Evolutionary conservation across 75 land plant species (phyloP).

Genomic region (Pinus tabuliformis): DNA sequence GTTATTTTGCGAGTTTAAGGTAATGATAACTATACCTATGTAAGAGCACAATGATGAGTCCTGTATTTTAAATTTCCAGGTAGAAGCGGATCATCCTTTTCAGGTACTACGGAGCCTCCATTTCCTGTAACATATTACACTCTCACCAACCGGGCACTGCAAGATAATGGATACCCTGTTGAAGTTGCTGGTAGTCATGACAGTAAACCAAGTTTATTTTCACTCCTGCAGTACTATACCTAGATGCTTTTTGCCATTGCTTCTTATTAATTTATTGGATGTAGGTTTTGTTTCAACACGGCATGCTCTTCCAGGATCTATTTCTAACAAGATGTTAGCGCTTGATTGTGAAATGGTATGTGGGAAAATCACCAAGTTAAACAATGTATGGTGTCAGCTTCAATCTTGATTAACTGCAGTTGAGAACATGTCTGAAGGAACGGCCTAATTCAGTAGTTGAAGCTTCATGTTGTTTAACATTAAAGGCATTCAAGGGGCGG

Average conservation of each 20-base stretch:
- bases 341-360: conserved; percentile 94
- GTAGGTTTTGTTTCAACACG: conserved; percentile 67
- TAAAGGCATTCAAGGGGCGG: neutral
- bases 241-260: neutral
- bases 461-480: neutral
- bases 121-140: conserved; percentile 82
- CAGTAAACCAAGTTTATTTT: neutral
- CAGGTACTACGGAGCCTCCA: conserved; percentile 25
- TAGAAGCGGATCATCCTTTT: neutral
- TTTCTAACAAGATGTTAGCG: conserved; percentile 48
- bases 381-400: conserved; percentile 1
- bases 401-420: neutral
- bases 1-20: no score
- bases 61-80: neutral
- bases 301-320: conserved; percentile 47
- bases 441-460: neutral
- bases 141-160: conserved; percentile 61
- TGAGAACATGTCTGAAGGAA: neutral
- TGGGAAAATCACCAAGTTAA: neutral
- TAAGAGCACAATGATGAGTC: conserved; percentile 8
- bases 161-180: conserved; percentile 76
- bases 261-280: conserved; percentile 1
- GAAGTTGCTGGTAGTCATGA: conserved; percentile 6
- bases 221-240: neutral
- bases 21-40: no score